These are phyloP conservation scores for Pezizomycotina sp. DNA, from an alignment of 2,329 filamentous ascomycete species.

Conservation along the genomic window DNA sequence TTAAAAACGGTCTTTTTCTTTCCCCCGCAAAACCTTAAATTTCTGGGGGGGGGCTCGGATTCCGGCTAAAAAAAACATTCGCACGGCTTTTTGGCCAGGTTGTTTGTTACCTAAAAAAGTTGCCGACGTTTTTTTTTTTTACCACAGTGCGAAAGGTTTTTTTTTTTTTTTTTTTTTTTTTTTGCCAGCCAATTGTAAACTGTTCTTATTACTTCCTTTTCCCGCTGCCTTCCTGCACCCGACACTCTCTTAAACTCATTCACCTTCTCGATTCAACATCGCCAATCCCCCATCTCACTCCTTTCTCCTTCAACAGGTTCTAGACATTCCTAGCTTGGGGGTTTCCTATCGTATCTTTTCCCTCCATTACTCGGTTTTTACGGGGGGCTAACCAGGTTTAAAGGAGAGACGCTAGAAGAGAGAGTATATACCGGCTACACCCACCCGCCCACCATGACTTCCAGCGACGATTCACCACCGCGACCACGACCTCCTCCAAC, in stretches of 20 bases:
- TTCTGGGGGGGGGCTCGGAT: not conserved
- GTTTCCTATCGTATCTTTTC: not conserved
- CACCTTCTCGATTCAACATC: not conserved
- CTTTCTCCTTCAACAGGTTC: not conserved
- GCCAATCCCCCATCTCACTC: not conserved
- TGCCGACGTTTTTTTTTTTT: conserved; percentile 3
- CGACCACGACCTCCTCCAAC: not conserved
- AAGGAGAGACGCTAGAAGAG: not conserved
- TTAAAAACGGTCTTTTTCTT: too few species aligned
- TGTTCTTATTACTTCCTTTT: not conserved
- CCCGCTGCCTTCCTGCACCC: not conserved
- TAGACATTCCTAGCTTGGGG: not conserved
- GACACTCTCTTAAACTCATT: not conserved
- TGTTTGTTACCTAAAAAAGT: not conserved
- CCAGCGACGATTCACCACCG: not conserved
- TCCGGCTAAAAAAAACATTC: not conserved
- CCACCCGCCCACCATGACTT: not conserved
- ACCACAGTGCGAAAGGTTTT: not conserved
- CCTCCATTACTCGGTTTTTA: not conserved
- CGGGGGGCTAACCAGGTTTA: not conserved
- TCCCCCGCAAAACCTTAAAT: conserved; percentile 5
- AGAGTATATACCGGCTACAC: not conserved
- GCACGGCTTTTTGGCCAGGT: conserved; percentile 6
- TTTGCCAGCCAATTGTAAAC: conserved; percentile 1
- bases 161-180: not conserved